A percentile compares a stretch with the other conserved stretches of the same genome.
Evolutionary conservation across 192 early-diverging fungal species (phyloP).

Genomic region (Obelidium mucronatum): DNA sequence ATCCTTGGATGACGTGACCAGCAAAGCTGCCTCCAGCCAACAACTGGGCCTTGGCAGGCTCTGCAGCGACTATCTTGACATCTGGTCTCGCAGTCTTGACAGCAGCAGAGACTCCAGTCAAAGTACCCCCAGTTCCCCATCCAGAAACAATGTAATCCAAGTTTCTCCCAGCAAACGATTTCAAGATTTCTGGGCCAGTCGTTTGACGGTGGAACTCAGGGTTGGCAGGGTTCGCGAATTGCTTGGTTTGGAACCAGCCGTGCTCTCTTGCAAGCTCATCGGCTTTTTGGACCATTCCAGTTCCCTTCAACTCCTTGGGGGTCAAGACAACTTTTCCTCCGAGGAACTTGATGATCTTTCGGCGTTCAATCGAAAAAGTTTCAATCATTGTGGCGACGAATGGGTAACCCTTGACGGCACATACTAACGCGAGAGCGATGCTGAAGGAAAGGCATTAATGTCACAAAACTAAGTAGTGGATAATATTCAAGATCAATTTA

Average conservation of each 20-base stretch:
- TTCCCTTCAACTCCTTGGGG: slow-evolving; percentile 51
- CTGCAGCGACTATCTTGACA: slow-evolving; percentile 39
- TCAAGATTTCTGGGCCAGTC: slow-evolving; percentile 51
- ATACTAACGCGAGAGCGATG: slow-evolving; percentile 54
- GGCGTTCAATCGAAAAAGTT: slow-evolving; percentile 51
- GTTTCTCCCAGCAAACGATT: slow-evolving; percentile 41
- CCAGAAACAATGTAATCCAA: slow-evolving; percentile 52
- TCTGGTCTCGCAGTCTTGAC: slow-evolving; percentile 40
- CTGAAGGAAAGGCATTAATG: slow-evolving; percentile 14
- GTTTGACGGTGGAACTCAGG: slow-evolving; percentile 52
- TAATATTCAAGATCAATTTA: neutral
- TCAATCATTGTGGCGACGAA: slow-evolving; percentile 53
- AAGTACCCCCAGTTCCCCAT: slow-evolving; percentile 48
- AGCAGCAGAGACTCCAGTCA: slow-evolving; percentile 41
- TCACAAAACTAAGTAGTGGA: neutral
- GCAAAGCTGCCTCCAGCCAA: slow-evolving; percentile 25
- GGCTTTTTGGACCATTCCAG: slow-evolving; percentile 52
- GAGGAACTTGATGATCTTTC: slow-evolving; percentile 55
- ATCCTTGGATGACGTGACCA: slow-evolving; percentile 47
- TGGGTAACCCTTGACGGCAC: slow-evolving; percentile 51
- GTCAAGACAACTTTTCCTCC: slow-evolving; percentile 54
- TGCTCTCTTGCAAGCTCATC: slow-evolving; percentile 44
- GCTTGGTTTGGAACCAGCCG: slow-evolving; percentile 50
- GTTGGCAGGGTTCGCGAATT: slow-evolving; percentile 55
- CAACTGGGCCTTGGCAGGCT: slow-evolving; percentile 40